Conservation (phyloP, 768 basidiomycete species). For the Gloeostereum incarnatum region DNA sequence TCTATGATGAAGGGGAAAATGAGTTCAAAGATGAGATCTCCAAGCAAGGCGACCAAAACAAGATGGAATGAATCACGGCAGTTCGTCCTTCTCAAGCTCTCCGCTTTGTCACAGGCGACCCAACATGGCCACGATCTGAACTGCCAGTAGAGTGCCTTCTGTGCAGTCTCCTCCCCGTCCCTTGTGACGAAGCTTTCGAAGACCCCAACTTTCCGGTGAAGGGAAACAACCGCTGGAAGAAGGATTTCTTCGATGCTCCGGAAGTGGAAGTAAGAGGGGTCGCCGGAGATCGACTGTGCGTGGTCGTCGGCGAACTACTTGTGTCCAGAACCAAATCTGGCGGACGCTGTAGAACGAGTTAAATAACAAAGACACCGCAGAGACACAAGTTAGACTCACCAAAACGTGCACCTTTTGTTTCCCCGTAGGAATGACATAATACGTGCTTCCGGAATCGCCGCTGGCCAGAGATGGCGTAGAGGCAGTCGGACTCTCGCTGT, state of each 20-base stretch:
- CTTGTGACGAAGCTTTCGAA: slow-evolving; percentile 23
- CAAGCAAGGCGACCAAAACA: too few species aligned
- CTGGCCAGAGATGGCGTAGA: slow-evolving; percentile 33
- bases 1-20: too few species aligned
- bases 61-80: too few species aligned
- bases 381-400: slow-evolving; percentile 33
- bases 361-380: slow-evolving; percentile 7
- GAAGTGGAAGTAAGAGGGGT: slow-evolving; percentile 30
- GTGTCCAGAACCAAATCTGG: slow-evolving; percentile 47
- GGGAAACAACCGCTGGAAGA: slow-evolving; percentile 53
- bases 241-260: slow-evolving; percentile 34
- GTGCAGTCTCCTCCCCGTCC: slow-evolving; percentile 26
- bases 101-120: too few species aligned
- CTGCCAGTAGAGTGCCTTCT: slow-evolving; percentile 43
- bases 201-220: slow-evolving; percentile 37
- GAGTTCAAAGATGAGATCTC: too few species aligned
- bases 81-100: too few species aligned
- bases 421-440: slow-evolving; percentile 61
- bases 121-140: too few species aligned
- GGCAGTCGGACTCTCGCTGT: slow-evolving; percentile 8
- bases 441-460: slow-evolving; percentile 57
- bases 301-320: slow-evolving; percentile 48
- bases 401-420: slow-evolving; percentile 72
- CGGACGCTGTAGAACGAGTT: slow-evolving; percentile 17
- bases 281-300: slow-evolving; percentile 47